These are phyloP conservation scores for Umbilicaria muhlenbergii DNA, from an alignment of 495 filamentous ascomycete genomes.

Conservation along the genomic window DNA sequence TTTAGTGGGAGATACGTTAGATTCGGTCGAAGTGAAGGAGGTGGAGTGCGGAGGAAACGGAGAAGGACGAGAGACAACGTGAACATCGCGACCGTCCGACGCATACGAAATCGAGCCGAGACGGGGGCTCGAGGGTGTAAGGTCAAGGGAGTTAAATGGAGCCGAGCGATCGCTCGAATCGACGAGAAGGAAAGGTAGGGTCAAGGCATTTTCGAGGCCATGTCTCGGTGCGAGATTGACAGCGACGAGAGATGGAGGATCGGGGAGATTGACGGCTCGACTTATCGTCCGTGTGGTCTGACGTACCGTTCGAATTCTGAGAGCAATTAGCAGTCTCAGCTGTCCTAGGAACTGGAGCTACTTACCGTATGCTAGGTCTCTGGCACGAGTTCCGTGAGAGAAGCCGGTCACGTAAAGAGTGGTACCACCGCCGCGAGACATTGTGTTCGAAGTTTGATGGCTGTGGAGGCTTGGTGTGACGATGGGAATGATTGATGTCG, in stretches of 20 bases:
- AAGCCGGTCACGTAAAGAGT: conserved; percentile 98
- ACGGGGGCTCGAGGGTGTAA: not conserved
- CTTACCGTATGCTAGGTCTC: conserved; percentile 87
- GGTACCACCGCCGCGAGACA: conserved; percentile 83
- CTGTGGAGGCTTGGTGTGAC: not conserved
- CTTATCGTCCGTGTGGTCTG: conserved; percentile 20
- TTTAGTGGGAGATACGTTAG: conserved; percentile 25
- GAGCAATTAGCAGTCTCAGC: too few relatives aligned
- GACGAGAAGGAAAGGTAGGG: conserved; percentile 19
- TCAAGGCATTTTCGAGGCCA: too few relatives aligned
- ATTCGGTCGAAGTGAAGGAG: not conserved
- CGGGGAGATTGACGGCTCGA: conserved; percentile 17
- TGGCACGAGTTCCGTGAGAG: conserved; percentile 95
- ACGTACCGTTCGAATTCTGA: conserved; percentile 95
- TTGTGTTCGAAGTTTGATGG: conserved; percentile 21
- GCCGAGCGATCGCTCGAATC: conserved; percentile 23
- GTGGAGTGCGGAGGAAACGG: conserved; percentile 1
- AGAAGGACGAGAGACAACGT: conserved; percentile 2
- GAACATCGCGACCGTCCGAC: not conserved
- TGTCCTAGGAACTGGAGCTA: too few relatives aligned
- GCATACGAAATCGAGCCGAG: not conserved
- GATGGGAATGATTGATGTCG: not conserved
- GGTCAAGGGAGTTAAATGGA: conserved; percentile 7
- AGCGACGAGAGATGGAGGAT: not conserved
- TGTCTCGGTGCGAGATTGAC: not conserved